A percentile compares a stretch with the other conserved stretches of the same genome.
phyloP scores from a whole-genome alignment of 495 filamentous ascomycete genomes.

The Cercophora newfieldiana region DNA sequence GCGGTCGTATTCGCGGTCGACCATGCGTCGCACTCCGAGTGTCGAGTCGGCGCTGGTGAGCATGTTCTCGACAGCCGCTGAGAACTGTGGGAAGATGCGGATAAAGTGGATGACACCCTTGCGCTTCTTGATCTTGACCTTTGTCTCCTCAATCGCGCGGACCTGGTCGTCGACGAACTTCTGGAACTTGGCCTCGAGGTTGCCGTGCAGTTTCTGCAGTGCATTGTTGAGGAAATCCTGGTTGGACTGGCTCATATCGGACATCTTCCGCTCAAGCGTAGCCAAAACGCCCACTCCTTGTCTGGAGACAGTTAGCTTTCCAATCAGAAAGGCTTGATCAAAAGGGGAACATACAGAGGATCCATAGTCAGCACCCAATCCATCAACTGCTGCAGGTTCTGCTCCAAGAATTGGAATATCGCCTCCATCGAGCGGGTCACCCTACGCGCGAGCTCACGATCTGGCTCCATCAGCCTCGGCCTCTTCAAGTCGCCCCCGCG shows the following conservation, averaged over 20 bases:
- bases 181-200: conserved; percentile 72
- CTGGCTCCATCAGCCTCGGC: conserved; percentile 76
- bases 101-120: conserved; percentile 95
- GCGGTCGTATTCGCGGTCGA: conserved; percentile 83
- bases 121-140: conserved; percentile 97
- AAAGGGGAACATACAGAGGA: conserved; percentile 62
- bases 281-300: conserved; percentile 88
- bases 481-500: conserved; percentile 65
- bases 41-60: conserved; percentile 58
- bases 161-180: conserved; percentile 95
- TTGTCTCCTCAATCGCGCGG: conserved; percentile 95
- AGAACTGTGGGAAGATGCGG: conserved; percentile 86
- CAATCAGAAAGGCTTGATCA: background rate
- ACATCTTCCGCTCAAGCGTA: conserved; percentile 73
- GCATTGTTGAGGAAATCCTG: conserved; percentile 85
- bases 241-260: conserved; percentile 78
- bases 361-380: conserved; percentile 82
- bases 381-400: conserved; percentile 74
- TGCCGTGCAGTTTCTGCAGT: conserved; percentile 75
- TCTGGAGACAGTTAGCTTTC: conserved; percentile 39
- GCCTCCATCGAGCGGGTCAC: conserved; percentile 84
- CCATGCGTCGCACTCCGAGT: conserved; percentile 66
- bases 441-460: conserved; percentile 75
- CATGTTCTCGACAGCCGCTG: conserved; percentile 78
- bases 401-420: conserved; percentile 76